phyloP scores from a whole-genome alignment of 75 land plant genomes.

The Chamaecyparis obtusa region DNA sequence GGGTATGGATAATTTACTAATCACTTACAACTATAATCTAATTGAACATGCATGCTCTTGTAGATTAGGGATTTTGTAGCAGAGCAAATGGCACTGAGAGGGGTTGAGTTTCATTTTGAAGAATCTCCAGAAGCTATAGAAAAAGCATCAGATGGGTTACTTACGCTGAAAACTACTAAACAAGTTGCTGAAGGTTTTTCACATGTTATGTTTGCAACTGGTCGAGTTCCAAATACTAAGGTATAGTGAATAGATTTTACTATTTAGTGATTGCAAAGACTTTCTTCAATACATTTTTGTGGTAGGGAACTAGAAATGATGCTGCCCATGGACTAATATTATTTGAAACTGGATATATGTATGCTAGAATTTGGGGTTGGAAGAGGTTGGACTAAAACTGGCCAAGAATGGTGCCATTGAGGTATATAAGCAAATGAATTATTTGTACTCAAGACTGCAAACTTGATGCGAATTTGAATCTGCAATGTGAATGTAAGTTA shows the following conservation, averaged over 20 bases:
- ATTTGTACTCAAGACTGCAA: background rate
- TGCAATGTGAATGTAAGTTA: background rate
- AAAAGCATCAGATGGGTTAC: slow-evolving; percentile 67
- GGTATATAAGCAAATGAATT: slow-evolving; percentile 35
- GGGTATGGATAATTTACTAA: background rate
- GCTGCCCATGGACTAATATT: background rate
- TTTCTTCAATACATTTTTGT: background rate
- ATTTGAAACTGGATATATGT: background rate
- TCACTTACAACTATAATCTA: background rate
- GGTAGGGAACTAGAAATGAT: background rate
- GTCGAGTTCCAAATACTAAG: slow-evolving; percentile 93
- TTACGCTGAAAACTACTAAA: slow-evolving; percentile 77
- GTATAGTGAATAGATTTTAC: slow-evolving; percentile 24
- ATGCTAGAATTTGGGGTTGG: slow-evolving; percentile 86
- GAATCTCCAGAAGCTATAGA: slow-evolving; percentile 87
- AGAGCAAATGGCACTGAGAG: slow-evolving; percentile 86
- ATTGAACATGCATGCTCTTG: slow-evolving; percentile 5
- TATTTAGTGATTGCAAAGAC: slow-evolving; percentile 9
- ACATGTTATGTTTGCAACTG: slow-evolving; percentile 98
- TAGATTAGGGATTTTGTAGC: slow-evolving; percentile 94
- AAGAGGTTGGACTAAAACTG: slow-evolving; percentile 79
- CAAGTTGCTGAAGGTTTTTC: slow-evolving; percentile 75
- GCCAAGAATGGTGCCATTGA: slow-evolving; percentile 81
- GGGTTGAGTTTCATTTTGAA: slow-evolving; percentile 89
- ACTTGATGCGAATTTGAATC: too few species aligned